phyloP scores from a whole-genome alignment of 2,329 filamentous ascomycete species.

The Exophiala phaeomuriformis region DNA sequence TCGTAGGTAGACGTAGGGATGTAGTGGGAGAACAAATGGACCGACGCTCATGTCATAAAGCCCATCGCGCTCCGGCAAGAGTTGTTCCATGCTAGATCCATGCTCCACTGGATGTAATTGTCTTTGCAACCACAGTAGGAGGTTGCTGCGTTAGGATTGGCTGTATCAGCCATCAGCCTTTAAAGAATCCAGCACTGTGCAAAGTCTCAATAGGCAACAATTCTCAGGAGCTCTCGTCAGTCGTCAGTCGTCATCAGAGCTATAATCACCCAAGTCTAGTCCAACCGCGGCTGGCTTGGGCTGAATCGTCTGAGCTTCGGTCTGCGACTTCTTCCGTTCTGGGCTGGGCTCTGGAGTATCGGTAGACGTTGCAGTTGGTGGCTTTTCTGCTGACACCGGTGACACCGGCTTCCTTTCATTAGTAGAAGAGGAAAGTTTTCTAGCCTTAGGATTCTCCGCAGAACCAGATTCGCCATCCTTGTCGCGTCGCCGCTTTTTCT shows the following conservation, averaged over 20 bases:
- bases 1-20: too few species aligned
- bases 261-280: conserved; percentile 35
- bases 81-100: too few species aligned
- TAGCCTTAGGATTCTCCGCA: conserved; percentile 37
- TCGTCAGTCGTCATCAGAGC: conserved; percentile 34
- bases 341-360: not conserved
- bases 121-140: too few species aligned
- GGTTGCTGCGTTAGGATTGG: too few species aligned
- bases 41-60: too few species aligned
- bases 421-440: conserved; percentile 34
- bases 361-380: not conserved
- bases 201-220: not conserved
- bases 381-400: conserved; percentile 2
- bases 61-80: too few species aligned
- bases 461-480: conserved; percentile 38
- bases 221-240: not conserved
- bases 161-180: not conserved
- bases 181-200: not conserved
- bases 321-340: not conserved
- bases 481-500: conserved; percentile 48
- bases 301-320: not conserved
- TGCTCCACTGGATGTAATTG: too few species aligned
- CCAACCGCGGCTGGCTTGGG: conserved; percentile 27
- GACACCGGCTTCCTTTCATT: conserved; percentile 4
- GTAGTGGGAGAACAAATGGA: too few species aligned